These are phyloP conservation scores for Lathyrus aphaca DNA, from an alignment of 306 rosid species.

Conservation along the genomic window DNA sequence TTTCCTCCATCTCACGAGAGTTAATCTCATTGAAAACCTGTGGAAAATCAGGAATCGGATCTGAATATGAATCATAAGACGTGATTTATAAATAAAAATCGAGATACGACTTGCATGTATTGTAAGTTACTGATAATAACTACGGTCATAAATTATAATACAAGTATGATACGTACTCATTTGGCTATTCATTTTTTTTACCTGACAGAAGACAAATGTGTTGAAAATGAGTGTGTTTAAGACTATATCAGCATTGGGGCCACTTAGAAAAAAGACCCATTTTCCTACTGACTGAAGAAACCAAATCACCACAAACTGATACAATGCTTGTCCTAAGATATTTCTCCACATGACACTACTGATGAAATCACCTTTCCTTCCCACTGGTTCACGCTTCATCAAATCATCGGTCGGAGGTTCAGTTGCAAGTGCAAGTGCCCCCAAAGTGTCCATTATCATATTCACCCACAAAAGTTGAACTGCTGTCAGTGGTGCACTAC, in stretches of 20 bases:
- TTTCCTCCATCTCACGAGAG: slow-evolving; percentile 93
- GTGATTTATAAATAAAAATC: neutral
- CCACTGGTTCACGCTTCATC: slow-evolving; percentile 86
- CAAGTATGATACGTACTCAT: neutral
- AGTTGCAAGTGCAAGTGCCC: slow-evolving; percentile 97
- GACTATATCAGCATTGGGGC: slow-evolving; percentile 66
- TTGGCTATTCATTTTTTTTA: slow-evolving; percentile 36
- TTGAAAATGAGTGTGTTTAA: slow-evolving; percentile 93
- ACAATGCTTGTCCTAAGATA: slow-evolving; percentile 82
- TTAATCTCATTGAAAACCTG: slow-evolving; percentile 92
- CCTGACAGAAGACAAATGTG: slow-evolving; percentile 95
- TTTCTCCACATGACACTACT: slow-evolving; percentile 95
- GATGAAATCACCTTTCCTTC: slow-evolving; percentile 87
- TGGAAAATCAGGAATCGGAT: neutral
- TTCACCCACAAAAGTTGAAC: slow-evolving; percentile 98
- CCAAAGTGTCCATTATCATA: slow-evolving; percentile 98
- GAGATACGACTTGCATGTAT: neutral
- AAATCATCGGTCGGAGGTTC: slow-evolving; percentile 93
- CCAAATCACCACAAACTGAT: slow-evolving; percentile 80
- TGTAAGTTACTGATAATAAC: neutral
- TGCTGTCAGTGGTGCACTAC: slow-evolving; percentile 97
- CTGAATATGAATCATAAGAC: neutral
- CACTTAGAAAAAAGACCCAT: slow-evolving; percentile 58
- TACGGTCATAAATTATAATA: neutral
- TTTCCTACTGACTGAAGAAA: slow-evolving; percentile 74